Percentiles rank a stretch among this genome's conserved stretches.
Evolutionary conservation across 2,329 filamentous ascomycete species (phyloP).

Genomic region (Endocalyx cinctus): DNA sequence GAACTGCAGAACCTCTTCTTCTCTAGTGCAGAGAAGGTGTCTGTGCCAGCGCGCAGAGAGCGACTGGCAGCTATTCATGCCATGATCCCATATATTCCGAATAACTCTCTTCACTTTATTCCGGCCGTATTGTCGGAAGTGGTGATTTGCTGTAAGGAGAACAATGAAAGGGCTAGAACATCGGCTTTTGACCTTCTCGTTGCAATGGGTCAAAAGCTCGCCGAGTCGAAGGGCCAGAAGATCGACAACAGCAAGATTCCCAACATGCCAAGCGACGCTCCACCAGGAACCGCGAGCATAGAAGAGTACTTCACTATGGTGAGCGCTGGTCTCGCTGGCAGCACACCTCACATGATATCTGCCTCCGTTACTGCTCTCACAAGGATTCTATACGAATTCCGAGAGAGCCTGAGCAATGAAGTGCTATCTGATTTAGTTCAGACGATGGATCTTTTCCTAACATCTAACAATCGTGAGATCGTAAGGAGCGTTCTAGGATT

Average conservation of each 20-base stretch:
- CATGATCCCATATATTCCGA: constrained; percentile 73
- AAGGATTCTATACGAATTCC: constrained; percentile 90
- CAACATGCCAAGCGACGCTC: constrained; percentile 78
- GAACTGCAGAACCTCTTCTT: constrained; percentile 83
- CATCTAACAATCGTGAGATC: constrained; percentile 94
- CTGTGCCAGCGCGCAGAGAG: constrained; percentile 80
- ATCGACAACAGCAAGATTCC: constrained; percentile 85
- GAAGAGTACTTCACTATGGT: constrained; percentile 99
- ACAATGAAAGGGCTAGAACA: constrained; percentile 89
- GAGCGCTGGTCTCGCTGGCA: constrained; percentile 86
- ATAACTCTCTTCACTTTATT: constrained; percentile 83
- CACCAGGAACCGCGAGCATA: constrained; percentile 71
- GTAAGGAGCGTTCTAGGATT: constrained; percentile 93
- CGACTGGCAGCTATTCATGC: constrained; percentile 77
- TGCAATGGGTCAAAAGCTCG: constrained; percentile 79
- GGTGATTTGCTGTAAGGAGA: constrained; percentile 94
- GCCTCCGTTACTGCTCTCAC: constrained; percentile 94
- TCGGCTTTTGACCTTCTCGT: constrained; percentile 88
- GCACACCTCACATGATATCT: constrained; percentile 94
- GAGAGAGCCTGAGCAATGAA: constrained; percentile 60
- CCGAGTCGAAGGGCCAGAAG: constrained; percentile 56
- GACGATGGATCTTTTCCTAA: constrained; percentile 93
- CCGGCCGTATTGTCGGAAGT: constrained; percentile 88
- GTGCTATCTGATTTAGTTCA: constrained; percentile 81
- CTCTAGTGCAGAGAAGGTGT: constrained; percentile 75